These are phyloP conservation scores for Melanomma pulvis-pyrius DNA, from an alignment of 495 filamentous ascomycete species.

Conservation along the genomic window DNA sequence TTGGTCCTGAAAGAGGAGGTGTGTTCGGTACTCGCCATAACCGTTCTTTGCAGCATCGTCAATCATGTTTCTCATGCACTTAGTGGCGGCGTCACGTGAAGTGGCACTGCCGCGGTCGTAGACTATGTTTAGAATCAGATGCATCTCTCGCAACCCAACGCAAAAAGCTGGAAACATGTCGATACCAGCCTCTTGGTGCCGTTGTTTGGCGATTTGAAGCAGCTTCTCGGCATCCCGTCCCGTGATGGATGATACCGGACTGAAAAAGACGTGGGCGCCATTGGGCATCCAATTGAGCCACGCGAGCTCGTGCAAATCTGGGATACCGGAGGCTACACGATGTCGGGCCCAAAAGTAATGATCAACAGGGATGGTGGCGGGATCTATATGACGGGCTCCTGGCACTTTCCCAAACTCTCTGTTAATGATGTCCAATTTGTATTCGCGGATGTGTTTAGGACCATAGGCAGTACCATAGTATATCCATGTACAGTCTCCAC, in stretches of 20 bases:
- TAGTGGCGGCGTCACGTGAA: conserved; percentile 19
- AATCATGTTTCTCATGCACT: conserved; percentile 26
- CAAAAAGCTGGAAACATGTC: conserved; percentile 35
- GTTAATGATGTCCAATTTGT: conserved; percentile 29
- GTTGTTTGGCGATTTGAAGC: conserved; percentile 22
- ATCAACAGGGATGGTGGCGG: conserved; percentile 12
- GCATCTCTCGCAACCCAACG: conserved; percentile 35
- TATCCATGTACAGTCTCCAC: conserved; percentile 23
- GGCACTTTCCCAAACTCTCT: conserved; percentile 18
- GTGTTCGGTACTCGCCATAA: conserved; percentile 32
- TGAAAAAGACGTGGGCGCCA: conserved; percentile 25
- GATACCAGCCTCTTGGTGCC: conserved; percentile 23
- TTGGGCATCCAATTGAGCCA: conserved; percentile 36
- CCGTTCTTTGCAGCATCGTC: conserved; percentile 27
- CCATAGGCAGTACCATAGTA: conserved; percentile 35
- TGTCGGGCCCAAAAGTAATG: conserved; percentile 32
- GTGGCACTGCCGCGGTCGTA: too few relatives aligned
- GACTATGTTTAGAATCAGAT: conserved; percentile 33
- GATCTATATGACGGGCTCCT: conserved; percentile 21
- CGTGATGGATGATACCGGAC: conserved; percentile 16
- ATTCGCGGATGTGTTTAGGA: conserved; percentile 19
- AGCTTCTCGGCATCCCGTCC: conserved; percentile 20
- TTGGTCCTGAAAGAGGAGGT: conserved; percentile 32
- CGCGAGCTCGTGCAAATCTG: conserved; percentile 25
- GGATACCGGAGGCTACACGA: conserved; percentile 17